Percentiles rank a stretch among this genome's conserved stretches.
Evolutionary conservation across 2,329 filamentous ascomycete genomes (phyloP).

Genomic region (Scedosporium apiospermum): DNA sequence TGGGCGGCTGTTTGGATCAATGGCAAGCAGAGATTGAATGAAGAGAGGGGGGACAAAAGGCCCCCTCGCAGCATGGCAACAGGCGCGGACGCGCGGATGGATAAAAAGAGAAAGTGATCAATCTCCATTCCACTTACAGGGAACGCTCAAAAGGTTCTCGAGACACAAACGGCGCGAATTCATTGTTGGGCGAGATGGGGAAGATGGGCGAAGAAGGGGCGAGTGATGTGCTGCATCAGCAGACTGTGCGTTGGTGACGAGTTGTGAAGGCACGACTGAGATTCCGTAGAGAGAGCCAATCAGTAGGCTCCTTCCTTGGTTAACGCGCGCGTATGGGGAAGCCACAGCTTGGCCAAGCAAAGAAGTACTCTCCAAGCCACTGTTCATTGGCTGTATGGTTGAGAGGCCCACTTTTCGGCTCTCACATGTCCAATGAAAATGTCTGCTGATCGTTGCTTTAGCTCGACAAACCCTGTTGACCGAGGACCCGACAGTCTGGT

Average conservation of each 20-base stretch:
- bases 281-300: background rate
- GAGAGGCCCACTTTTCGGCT: background rate
- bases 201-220: background rate
- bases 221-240: background rate
- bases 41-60: background rate
- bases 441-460: background rate
- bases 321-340: background rate
- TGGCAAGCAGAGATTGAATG: background rate
- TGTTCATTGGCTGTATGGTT: background rate
- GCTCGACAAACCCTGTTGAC: background rate
- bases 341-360: background rate
- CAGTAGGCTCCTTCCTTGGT: background rate
- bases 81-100: background rate
- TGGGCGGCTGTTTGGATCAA: background rate
- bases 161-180: background rate
- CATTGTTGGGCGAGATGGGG: background rate
- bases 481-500: slow-evolving; percentile 6
- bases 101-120: background rate
- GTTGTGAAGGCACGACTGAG: background rate
- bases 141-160: background rate
- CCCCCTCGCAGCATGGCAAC: background rate
- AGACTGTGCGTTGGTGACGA: background rate
- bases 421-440: background rate
- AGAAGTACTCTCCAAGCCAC: background rate
- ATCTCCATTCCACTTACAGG: background rate